A percentile compares a stretch with the other conserved stretches of the same genome.
phyloP scores from a whole-genome alignment of 257 asterid genomes.

The Orobanche coerulescens region DNA sequence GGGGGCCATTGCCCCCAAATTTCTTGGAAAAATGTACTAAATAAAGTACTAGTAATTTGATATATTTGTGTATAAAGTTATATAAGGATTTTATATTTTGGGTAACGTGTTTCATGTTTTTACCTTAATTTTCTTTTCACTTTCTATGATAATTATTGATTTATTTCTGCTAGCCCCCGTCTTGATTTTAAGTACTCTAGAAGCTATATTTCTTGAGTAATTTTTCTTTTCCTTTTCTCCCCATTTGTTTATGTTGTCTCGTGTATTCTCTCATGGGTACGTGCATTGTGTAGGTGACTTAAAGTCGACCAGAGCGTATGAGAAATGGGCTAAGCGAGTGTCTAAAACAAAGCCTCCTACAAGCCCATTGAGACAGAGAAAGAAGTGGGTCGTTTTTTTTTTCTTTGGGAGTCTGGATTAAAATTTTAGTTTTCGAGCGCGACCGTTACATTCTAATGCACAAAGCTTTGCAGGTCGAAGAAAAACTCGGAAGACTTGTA shows the following conservation, averaged over 20 bases:
- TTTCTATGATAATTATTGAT: no score
- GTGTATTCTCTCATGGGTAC: not conserved
- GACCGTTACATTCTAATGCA: not conserved
- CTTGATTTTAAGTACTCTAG: no score
- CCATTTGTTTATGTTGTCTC: no score
- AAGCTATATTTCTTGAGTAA: not conserved
- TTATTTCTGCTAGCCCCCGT: no score
- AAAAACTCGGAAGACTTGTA: slow-evolving; percentile 54
- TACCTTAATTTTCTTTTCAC: no score
- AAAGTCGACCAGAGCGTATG: slow-evolving; percentile 61
- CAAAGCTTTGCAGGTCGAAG: slow-evolving; percentile 43
- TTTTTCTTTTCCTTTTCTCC: not conserved
- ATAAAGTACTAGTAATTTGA: no score
- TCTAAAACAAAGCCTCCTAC: slow-evolving; percentile 86
- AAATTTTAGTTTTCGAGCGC: not conserved
- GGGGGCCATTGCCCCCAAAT: no score
- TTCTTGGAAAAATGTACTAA: no score
- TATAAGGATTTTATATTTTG: no score
- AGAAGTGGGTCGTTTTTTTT: slow-evolving; percentile 43
- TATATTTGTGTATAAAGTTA: no score
- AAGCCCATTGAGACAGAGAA: slow-evolving; percentile 54
- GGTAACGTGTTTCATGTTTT: no score
- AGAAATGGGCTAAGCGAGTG: slow-evolving; percentile 79
- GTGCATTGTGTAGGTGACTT: slow-evolving; percentile 46
- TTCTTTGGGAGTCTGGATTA: not conserved